These are phyloP conservation scores for Angophora floribunda DNA, from an alignment of 345 rosid species.

Conservation along the genomic window DNA sequence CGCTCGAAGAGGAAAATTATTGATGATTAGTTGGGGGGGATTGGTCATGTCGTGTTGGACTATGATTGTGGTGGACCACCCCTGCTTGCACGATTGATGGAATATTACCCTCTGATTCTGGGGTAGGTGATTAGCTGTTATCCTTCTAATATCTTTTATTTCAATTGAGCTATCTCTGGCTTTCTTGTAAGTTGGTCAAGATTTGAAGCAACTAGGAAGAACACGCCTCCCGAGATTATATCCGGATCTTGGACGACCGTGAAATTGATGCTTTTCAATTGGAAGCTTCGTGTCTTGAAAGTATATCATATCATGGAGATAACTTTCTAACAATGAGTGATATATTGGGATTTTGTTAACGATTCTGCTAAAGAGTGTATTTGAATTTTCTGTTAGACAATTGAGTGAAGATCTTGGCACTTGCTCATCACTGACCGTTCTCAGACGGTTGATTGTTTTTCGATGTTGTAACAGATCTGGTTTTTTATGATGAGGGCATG, in stretches of 20 bases:
- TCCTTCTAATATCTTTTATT: neutral
- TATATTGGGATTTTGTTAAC: neutral
- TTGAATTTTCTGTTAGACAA: neutral
- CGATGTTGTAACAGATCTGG: neutral
- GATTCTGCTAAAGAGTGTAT: neutral
- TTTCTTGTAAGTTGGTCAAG: neutral
- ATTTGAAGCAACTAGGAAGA: neutral
- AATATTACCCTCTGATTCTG: neutral
- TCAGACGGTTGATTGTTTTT: neutral
- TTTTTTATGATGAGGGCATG: neutral
- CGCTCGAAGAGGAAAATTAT: neutral
- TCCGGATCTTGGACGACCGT: neutral
- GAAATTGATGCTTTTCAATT: neutral
- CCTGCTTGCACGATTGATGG: neutral
- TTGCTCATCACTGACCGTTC: too few species aligned
- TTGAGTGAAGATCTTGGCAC: neutral
- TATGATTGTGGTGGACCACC: neutral
- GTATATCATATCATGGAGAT: neutral
- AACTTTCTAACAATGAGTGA: neutral
- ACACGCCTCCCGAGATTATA: neutral
- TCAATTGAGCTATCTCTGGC: neutral
- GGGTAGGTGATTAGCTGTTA: neutral
- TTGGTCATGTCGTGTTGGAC: neutral
- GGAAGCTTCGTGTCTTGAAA: neutral
- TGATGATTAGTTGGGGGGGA: neutral